These are phyloP conservation scores for Skeletonema potamos DNA, from an alignment of 108 stramenopile species.

Conservation along the genomic window DNA sequence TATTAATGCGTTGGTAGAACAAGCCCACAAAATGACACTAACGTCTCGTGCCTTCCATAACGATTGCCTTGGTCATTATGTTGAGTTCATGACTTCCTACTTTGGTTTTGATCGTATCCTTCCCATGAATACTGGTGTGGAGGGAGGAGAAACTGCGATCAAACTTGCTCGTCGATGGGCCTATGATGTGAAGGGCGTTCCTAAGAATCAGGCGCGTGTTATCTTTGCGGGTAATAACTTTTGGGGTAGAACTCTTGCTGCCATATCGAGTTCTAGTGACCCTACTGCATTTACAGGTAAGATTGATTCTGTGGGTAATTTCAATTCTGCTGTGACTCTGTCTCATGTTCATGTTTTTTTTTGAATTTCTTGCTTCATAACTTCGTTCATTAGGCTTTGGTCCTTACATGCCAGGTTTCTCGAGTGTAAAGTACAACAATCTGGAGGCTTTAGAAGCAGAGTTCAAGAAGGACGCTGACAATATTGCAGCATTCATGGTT, in stretches of 20 bases:
- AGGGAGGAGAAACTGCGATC: conserved; percentile 98
- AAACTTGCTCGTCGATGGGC: conserved; percentile 93
- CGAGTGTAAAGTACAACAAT: conserved; percentile 89
- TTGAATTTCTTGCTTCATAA: neutral
- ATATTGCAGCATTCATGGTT: conserved; percentile 98
- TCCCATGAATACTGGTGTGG: conserved; percentile 99
- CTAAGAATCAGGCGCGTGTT: conserved; percentile 83
- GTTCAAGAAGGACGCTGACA: conserved; percentile 78
- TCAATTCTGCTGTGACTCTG: neutral
- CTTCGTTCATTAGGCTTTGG: conserved; percentile 73
- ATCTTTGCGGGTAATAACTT: conserved; percentile 97
- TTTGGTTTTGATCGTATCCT: conserved; percentile 97
- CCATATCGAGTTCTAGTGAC: conserved; percentile 94
- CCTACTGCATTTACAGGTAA: conserved; percentile 79
- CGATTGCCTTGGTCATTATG: conserved; percentile 93
- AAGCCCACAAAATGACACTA: conserved; percentile 91
- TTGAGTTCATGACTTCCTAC: conserved; percentile 84
- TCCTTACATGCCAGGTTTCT: conserved; percentile 97
- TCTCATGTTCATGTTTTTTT: too few species aligned
- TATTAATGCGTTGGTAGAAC: conserved; percentile 85
- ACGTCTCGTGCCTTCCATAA: conserved; percentile 99
- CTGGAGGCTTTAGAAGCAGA: conserved; percentile 82
- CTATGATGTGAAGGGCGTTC: conserved; percentile 95
- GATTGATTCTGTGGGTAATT: neutral
- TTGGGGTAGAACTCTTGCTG: conserved; percentile 99